Evolutionary conservation across 305 asterid species (phyloP).

Genomic region (Solanum aculeatissimum): DNA sequence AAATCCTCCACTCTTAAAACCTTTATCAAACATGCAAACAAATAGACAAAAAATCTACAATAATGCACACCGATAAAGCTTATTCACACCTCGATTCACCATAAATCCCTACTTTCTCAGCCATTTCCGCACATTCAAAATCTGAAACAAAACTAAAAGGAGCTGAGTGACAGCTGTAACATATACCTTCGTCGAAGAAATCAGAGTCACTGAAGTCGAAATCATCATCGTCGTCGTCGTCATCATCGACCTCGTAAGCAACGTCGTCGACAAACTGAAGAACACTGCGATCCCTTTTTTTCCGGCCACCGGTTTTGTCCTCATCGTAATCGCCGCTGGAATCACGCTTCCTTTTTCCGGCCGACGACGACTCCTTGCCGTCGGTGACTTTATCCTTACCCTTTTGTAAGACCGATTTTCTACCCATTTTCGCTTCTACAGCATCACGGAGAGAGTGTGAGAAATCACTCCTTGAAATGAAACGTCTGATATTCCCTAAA

Average conservation of each 20-base stretch:
- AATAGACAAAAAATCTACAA: background rate
- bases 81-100: background rate
- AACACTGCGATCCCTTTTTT: slow-evolving; percentile 38
- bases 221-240: slow-evolving; percentile 10
- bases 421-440: background rate
- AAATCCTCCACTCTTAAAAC: background rate
- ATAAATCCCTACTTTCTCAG: background rate
- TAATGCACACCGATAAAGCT: background rate
- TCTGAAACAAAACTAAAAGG: background rate
- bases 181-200: slow-evolving; percentile 32
- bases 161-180: background rate
- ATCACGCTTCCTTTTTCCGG: slow-evolving; percentile 54
- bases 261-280: slow-evolving; percentile 56
- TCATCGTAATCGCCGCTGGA: slow-evolving; percentile 21
- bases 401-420: slow-evolving; percentile 48
- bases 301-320: slow-evolving; percentile 42
- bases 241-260: slow-evolving; percentile 51
- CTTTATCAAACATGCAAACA: background rate
- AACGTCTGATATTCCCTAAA: background rate
- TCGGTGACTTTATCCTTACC: slow-evolving; percentile 75
- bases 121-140: background rate
- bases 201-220: slow-evolving; percentile 32
- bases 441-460: background rate
- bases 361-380: slow-evolving; percentile 4
- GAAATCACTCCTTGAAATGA: background rate